Percentiles rank a stretch among this genome's conserved stretches.
These are phyloP conservation scores for Panaeolus papilionaceus DNA, from an alignment of 768 basidiomycete genomes.

Conservation along the genomic window DNA sequence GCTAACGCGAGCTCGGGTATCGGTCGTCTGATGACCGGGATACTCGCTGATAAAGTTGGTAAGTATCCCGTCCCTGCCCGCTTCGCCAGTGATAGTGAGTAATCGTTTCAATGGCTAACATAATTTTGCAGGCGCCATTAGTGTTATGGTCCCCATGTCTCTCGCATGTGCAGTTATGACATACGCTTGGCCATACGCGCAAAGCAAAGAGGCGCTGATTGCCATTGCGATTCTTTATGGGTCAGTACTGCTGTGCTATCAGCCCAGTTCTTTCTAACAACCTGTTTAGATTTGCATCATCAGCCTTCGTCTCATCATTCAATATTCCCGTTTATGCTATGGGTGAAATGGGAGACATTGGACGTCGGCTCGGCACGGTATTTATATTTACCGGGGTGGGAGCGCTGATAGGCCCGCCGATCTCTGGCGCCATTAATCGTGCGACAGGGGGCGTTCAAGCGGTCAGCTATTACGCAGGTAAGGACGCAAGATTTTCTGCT, in stretches of 20 bases:
- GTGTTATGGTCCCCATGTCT: constrained; percentile 61
- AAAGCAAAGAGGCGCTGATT: constrained; percentile 45
- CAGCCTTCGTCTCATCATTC: constrained; percentile 55
- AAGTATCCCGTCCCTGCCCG: constrained; percentile 20
- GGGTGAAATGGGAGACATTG: constrained; percentile 59
- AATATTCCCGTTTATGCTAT: constrained; percentile 53
- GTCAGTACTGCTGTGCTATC: constrained; percentile 34
- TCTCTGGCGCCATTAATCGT: constrained; percentile 62
- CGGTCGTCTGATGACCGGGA: constrained; percentile 57
- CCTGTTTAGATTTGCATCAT: constrained; percentile 49
- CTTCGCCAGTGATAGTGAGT: neutral
- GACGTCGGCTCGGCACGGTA: constrained; percentile 61
- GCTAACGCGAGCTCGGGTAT: constrained; percentile 64
- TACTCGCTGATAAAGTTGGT: constrained; percentile 59
- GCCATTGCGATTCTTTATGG: constrained; percentile 63
- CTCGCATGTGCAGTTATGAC: constrained; percentile 56
- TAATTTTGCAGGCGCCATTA: constrained; percentile 53
- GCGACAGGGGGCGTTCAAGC: constrained; percentile 50
- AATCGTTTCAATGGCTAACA: neutral
- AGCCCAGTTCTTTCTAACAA: neutral
- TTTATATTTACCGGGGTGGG: constrained; percentile 59
- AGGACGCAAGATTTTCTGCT: neutral
- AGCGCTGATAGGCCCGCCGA: constrained; percentile 64
- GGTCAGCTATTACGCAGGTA: constrained; percentile 60
- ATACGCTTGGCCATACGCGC: constrained; percentile 65